Base-by-base conservation (phyloP, 106 monocot species). In the Dioscorea alata region DNA sequence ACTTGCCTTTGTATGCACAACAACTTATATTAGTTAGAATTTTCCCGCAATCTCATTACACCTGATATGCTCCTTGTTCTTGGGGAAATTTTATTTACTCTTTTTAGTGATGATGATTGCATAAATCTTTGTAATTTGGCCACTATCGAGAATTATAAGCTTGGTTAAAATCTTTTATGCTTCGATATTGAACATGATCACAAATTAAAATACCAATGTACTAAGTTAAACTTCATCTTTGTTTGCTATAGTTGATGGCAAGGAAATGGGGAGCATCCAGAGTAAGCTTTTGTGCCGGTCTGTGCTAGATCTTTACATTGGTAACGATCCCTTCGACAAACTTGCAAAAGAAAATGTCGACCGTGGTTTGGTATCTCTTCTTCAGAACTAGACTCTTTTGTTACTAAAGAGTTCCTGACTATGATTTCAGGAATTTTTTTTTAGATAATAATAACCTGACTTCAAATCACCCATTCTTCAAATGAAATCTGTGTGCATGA, bases 281-380 rank as follows among this genome's bases (percentile, higher is more conserved):
- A 95, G 91, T 83, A 91, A 91, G 77, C 85, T 91, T 50, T 72
- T 95, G 57, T 95, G 91, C 60, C 76, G 75, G 73, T 88, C 91
- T 13, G 70, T 95, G 25, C 75, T 95, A 35, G 95, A 95, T 81
- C 91, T 95, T 66, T 95, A 95, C 70, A 76, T 95, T 13, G 95
- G 95, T 2, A 84, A 91, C 2, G 80, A 95, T 61, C 81, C 95
- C 18, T 88, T 95, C 58, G 95, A 95, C 63, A 82, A 65, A 69
- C 61, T 22, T 20, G 95, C 95, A 60, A 91, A 86, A 74, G 81
- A 86, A 67, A 82, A 84, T 42, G 71, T 84, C 74, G 78, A 80
- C 42, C 70, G 60, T 18, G 72, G 70, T 23, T 50, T 90, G 60
- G 83, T 76, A 58, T 83, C 85, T 70, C 74, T 83, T 69, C 61